Conservation (phyloP, 345 rosid species). For the Excoecaria agallocha region DNA sequence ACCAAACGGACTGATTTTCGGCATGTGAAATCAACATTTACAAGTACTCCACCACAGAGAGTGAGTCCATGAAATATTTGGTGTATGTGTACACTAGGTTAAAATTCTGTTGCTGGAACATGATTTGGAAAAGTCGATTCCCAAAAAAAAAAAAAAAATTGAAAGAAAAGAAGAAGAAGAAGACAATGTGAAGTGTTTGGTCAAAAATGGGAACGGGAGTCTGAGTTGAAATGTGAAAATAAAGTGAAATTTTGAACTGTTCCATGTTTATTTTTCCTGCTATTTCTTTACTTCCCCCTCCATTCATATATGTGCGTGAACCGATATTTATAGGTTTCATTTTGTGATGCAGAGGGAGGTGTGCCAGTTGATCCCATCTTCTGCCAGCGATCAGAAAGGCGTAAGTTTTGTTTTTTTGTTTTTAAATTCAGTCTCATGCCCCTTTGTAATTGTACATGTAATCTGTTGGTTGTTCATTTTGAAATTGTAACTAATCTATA, state of each 20-base stretch:
- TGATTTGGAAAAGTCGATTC: no score
- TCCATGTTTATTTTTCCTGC: neutral
- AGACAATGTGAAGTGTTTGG: no score
- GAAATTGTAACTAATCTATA: neutral
- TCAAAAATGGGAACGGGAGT: neutral
- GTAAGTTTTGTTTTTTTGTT: slow-evolving; percentile 44
- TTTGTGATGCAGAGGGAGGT: slow-evolving; percentile 80
- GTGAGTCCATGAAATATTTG: slow-evolving; percentile 41
- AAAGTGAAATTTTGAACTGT: neutral
- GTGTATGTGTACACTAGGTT: no score
- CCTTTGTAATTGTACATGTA: neutral
- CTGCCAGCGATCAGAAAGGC: slow-evolving; percentile 67
- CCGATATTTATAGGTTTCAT: slow-evolving; percentile 1
- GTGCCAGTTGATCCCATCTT: slow-evolving; percentile 73
- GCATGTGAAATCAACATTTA: slow-evolving; percentile 71
- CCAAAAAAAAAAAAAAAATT: no score
- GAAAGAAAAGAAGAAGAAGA: no score
- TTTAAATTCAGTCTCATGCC: neutral
- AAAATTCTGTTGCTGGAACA: no score
- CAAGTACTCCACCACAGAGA: slow-evolving; percentile 68
- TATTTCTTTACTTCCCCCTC: neutral
- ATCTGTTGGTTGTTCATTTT: neutral
- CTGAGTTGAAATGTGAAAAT: neutral
- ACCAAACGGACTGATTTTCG: slow-evolving; percentile 89
- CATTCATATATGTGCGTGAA: no score